Base-by-base conservation (phyloP, 495 filamentous ascomycete species). In the Tuber microsphaerosporum region DNA sequence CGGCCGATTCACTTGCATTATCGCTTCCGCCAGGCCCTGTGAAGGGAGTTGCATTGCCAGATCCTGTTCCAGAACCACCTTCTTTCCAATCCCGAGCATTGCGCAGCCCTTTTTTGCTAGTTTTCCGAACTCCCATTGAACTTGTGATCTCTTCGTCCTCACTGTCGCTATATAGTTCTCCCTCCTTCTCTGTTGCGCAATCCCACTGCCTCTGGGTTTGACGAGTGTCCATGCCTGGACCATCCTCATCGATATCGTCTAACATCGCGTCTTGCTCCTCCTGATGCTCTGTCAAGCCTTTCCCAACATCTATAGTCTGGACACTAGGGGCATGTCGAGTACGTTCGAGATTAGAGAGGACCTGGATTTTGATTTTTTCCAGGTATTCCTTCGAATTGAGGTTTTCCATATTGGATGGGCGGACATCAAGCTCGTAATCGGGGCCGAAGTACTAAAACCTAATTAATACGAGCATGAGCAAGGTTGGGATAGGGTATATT, bases 331-430 rank as follows among this genome's bases (percentile, higher is more conserved):
- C 93, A 80, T 93, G 92, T 2, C 91, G 89, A 0, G 94, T 97
- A 71, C 92, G 92, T 80, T 91, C 91, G 7, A 99, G 88, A 81
- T 99, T 99, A 74, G 97, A 94, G 70, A 97, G 91, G 56, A 99
- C 92, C 74, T 94, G 90, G 34, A 87, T 89, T 82, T 93, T 94
- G 84, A 99, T 99, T 86, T 97, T 97, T 78, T 97, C 92, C 6
- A 99, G 88, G 76, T 99, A 99, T 80, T 98, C 95, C 75, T 86
- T 88, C 44, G 92, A 94, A 83, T 99, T 99, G 26, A 94, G 93
- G 80, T 99, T 99, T 83, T 99, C 95, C 95, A 98, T 99, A 79
- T 99, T 99, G 5, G 93, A 97, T 16, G 95, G 89, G 20, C 93
- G 91, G 26, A 99, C 95, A 81, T 98, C 91, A 42, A 99, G 89